Percentiles rank a stretch among this genome's conserved stretches.
phyloP scores from a whole-genome alignment of 495 filamentous ascomycete genomes.

The Aeminium ludgeri region DNA sequence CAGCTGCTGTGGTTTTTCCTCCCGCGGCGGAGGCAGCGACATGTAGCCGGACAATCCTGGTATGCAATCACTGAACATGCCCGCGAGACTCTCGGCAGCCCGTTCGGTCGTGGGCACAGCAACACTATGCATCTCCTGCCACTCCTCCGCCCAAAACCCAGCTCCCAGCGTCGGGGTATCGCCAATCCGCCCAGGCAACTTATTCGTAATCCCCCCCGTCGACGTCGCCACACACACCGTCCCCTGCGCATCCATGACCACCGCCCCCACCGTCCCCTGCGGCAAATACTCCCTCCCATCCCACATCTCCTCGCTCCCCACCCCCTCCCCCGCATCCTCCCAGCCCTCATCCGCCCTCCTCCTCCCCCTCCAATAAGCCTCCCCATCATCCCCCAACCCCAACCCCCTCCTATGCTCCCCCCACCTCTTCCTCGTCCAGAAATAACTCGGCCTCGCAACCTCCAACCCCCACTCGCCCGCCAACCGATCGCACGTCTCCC shows the following conservation, averaged over 20 bases:
- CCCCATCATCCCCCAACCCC: constrained; percentile 4
- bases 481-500: constrained; percentile 46
- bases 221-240: constrained; percentile 65
- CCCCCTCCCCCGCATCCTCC: background rate
- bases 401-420: constrained; percentile 61
- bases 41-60: constrained; percentile 7
- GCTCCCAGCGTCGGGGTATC: constrained; percentile 78
- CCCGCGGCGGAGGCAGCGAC: background rate
- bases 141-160: constrained; percentile 82
- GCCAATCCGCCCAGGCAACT: constrained; percentile 66
- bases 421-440: constrained; percentile 66
- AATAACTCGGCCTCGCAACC: constrained; percentile 53
- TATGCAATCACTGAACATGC: constrained; percentile 9
- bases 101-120: background rate
- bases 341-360: background rate
- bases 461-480: constrained; percentile 51
- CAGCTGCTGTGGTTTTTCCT: background rate
- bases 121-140: constrained; percentile 25
- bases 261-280: constrained; percentile 73
- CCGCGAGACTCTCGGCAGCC: background rate
- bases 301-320: constrained; percentile 12
- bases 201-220: constrained; percentile 81
- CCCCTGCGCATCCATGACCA: constrained; percentile 58
- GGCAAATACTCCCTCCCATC: constrained; percentile 45
- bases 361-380: constrained; percentile 11